Conservation (phyloP, 106 monocot species). For the Dendrobium chrysotoxum region DNA sequence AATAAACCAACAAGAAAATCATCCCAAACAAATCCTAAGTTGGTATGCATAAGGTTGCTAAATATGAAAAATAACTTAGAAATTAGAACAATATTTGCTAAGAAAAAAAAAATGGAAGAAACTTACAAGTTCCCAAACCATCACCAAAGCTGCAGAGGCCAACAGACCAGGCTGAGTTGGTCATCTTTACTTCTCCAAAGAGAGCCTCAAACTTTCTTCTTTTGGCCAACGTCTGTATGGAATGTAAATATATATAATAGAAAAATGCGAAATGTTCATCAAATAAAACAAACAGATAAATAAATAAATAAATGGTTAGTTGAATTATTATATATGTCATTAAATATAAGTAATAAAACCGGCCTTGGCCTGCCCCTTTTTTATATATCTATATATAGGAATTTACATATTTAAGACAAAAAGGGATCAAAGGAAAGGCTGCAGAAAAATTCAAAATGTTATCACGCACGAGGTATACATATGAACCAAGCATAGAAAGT, state of each 20-base stretch:
- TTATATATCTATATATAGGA: too few relatives aligned
- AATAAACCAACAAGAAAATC: too few relatives aligned
- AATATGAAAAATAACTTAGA: too few relatives aligned
- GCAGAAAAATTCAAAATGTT: too few relatives aligned
- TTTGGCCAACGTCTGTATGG: neutral
- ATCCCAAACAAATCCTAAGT: too few relatives aligned
- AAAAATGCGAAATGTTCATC: neutral
- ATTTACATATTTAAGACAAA: too few relatives aligned
- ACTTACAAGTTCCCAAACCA: slow-evolving; percentile 11
- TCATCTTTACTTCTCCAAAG: neutral
- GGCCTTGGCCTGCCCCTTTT: too few relatives aligned
- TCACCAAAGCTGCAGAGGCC: slow-evolving; percentile 15
- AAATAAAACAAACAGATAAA: neutral
- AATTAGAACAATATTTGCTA: too few relatives aligned
- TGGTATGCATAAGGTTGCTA: too few relatives aligned
- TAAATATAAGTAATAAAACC: neutral
- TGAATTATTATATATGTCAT: neutral
- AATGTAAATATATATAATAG: neutral
- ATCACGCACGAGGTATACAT: too few relatives aligned
- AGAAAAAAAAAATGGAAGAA: neutral
- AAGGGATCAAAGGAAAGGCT: too few relatives aligned
- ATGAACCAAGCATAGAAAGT: too few relatives aligned
- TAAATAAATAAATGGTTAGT: neutral
- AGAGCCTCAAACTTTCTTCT: neutral
- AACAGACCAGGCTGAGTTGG: slow-evolving; percentile 8